phyloP scores from a whole-genome alignment of 345 rosid genomes.

The Hypericum androsaemum region DNA sequence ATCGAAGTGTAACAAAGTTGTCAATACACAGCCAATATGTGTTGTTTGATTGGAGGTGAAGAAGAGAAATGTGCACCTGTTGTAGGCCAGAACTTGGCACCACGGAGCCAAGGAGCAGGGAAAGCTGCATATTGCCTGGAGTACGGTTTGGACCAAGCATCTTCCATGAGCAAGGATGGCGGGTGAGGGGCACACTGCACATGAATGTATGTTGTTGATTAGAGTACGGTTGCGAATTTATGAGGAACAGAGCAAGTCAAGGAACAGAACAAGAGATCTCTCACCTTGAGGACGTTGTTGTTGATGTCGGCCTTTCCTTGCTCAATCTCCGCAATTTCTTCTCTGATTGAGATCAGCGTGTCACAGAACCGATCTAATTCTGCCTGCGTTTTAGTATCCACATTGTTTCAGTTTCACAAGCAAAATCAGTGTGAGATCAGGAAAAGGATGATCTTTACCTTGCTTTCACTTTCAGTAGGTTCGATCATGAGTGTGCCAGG shows the following conservation, averaged over 20 bases:
- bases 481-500: conserved; percentile 98
- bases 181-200: conserved; percentile 98
- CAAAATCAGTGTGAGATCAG: conserved; percentile 4
- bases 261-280: too few relatives aligned
- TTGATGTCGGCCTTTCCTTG: conserved; percentile 84
- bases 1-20: too few relatives aligned
- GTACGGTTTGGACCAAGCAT: conserved; percentile 86
- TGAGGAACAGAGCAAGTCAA: neutral
- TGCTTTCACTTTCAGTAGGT: conserved; percentile 99
- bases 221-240: neutral
- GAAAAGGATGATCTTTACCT: conserved; percentile 35
- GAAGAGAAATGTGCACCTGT: conserved; percentile 47
- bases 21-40: too few relatives aligned
- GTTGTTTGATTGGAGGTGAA: too few relatives aligned
- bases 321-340: conserved; percentile 89
- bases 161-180: conserved; percentile 94
- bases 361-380: conserved; percentile 95
- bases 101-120: conserved; percentile 94
- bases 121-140: conserved; percentile 88
- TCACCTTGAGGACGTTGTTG: conserved; percentile 92
- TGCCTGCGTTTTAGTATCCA: conserved; percentile 47
- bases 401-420: neutral
- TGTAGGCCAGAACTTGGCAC: conserved; percentile 88
- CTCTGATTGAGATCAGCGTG: conserved; percentile 89
- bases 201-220: too few relatives aligned